A percentile compares a stretch with the other conserved stretches of the same genome.
phyloP scores from a whole-genome alignment of 345 rosid genomes.

The Eucalyptus cloeziana region DNA sequence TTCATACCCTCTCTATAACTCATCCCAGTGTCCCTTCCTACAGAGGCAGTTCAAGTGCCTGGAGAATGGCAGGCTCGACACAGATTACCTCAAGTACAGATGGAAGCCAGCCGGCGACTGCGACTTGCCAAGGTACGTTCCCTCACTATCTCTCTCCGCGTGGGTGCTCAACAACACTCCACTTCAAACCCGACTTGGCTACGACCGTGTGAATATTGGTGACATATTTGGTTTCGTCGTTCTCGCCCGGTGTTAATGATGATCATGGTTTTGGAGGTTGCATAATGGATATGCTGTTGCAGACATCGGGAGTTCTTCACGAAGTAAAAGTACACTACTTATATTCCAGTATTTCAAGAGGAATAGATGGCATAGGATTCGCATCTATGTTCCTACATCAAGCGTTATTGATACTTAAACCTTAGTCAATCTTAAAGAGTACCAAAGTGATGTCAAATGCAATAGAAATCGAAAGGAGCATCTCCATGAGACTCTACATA shows the following conservation, averaged over 20 bases:
- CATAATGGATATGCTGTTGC: neutral
- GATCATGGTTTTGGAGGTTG: neutral
- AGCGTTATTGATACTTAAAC: neutral
- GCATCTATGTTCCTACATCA: neutral
- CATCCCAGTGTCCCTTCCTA: constrained; percentile 28
- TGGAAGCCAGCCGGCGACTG: constrained; percentile 32
- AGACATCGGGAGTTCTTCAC: neutral
- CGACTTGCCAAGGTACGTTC: constrained; percentile 24
- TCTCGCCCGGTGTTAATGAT: too few relatives aligned
- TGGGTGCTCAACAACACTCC: neutral
- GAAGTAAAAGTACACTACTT: neutral
- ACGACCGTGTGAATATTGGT: neutral
- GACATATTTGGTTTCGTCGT: neutral
- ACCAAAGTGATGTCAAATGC: neutral
- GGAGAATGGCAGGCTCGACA: constrained; percentile 31
- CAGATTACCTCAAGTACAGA: constrained; percentile 27
- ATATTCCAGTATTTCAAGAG: too few relatives aligned
- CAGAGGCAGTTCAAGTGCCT: constrained; percentile 31
- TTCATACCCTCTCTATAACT: constrained; percentile 15
- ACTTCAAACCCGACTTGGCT: neutral
- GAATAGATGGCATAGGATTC: neutral
- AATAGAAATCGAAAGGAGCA: neutral
- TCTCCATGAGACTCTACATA: neutral
- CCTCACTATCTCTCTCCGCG: neutral
- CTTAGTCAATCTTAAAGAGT: neutral